Base-by-base conservation (phyloP, 2,329 filamentous ascomycete species). In the Colletotrichum lini region DNA sequence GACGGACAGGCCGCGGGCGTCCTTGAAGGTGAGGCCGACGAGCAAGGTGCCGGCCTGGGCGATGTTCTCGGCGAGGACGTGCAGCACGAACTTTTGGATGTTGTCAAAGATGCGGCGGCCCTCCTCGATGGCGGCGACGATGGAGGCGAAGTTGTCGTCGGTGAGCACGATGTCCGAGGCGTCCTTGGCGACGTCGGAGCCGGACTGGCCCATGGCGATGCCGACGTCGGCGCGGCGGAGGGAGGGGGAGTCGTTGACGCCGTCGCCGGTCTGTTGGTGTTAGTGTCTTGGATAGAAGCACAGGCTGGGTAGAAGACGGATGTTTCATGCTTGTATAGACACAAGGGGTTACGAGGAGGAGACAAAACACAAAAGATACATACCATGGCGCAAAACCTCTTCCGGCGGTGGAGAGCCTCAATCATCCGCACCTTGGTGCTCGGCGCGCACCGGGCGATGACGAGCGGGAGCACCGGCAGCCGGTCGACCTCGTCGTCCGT, bases 401-500 rank as follows among this genome's bases (percentile, higher is more conserved):
- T 86, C 35, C 92, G 87, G 38, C 92, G 86, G 78, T 93, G 91
- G 15, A 93, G 86, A 18, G 91, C 91, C 73, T 92, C 90, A 73
- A 94, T 92, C 92, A 94, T 93, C 66, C 91, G 87, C 21, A 92
- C 91, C 79, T 94, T 94, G 15, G 92, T 93, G 63, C 88, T 86
- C 1, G 92, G 92, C 3, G 91, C 89, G 75, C 91, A 93, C 35
- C 91, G 86, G 45, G 91, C 91, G 72, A 93, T 90, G 5, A 93
- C 91, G 2, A 93, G 83, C 4, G 91, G 91, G 0, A 93, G 81
- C 3, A 91, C 87, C 0, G 90, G 90, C 10, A 93, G 84, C 13
- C 83, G 76, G 73, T 93, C 91, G 44, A 93, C 89, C 74, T 93
- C 85, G 0, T 89, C 86, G 49, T 93, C 90, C 2, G 84, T 85